Percentiles rank a stretch among this genome's conserved stretches.
Evolutionary conservation across 768 basidiomycete genomes (phyloP).

Genomic region (Punctularia strigosozonata): DNA sequence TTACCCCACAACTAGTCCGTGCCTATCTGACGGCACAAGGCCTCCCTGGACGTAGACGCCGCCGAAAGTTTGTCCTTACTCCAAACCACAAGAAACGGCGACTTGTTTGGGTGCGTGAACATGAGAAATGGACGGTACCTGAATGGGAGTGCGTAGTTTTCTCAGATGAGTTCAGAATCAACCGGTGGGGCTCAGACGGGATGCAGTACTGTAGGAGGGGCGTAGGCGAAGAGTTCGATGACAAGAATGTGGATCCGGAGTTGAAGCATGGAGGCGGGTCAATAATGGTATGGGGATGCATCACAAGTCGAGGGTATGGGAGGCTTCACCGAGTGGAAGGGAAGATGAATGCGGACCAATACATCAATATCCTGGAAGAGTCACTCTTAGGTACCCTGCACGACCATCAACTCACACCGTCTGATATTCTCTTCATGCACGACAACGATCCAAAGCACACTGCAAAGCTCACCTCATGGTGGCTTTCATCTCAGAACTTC

Average conservation of each 20-base stretch:
- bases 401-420: conserved; percentile 10
- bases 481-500: conserved; percentile 19
- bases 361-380: conserved; percentile 18
- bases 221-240: no score
- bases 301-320: conserved; percentile 17
- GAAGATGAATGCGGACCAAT: conserved; percentile 16
- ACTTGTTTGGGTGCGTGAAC: background rate
- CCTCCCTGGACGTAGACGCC: background rate
- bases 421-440: conserved; percentile 19
- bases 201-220: background rate
- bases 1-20: background rate
- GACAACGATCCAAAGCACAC: conserved; percentile 29
- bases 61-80: background rate
- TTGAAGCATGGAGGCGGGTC: conserved; percentile 25
- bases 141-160: conserved; percentile 1
- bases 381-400: conserved; percentile 15
- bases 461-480: conserved; percentile 12
- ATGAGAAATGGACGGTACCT: background rate
- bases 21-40: background rate
- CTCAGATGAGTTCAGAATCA: conserved; percentile 3
- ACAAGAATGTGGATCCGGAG: no score
- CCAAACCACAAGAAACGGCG: background rate
- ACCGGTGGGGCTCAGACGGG: conserved; percentile 1
- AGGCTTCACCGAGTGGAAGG: conserved; percentile 19
- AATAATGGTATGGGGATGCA: conserved; percentile 25